Evolutionary conservation across 768 basidiomycete genomes (phyloP).

Genomic region (Rossbeevera mucosa): DNA sequence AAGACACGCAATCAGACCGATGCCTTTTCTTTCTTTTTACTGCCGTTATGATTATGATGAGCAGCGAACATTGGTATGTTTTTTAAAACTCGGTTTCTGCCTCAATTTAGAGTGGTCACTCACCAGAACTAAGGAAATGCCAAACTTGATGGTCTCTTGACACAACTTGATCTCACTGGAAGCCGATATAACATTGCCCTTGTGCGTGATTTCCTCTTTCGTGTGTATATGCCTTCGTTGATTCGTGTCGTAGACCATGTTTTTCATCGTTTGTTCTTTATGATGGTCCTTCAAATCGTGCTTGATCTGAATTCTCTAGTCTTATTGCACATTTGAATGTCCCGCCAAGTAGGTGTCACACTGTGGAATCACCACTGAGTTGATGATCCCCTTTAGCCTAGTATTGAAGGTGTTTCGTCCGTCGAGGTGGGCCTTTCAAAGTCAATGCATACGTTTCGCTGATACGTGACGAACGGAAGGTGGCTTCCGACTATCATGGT

Average conservation of each 20-base stretch:
- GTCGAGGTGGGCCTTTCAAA: conserved; percentile 40
- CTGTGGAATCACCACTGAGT: background rate
- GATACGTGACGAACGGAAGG: conserved; percentile 21
- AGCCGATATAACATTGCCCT: conserved; percentile 64
- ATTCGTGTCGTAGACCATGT: conserved; percentile 50
- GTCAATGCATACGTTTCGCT: background rate
- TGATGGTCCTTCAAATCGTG: background rate
- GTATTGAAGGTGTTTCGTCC: conserved; percentile 62
- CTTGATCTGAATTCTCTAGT: conserved; percentile 4
- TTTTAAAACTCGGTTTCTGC: no score
- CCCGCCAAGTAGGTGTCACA: conserved; percentile 52
- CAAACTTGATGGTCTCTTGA: conserved; percentile 56
- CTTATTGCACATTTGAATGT: conserved; percentile 49
- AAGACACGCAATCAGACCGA: background rate
- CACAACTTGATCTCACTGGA: conserved; percentile 51
- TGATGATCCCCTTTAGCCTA: conserved; percentile 7
- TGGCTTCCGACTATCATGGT: conserved; percentile 69
- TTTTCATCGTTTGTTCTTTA: conserved; percentile 53
- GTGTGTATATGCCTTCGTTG: background rate
- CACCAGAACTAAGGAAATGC: conserved; percentile 46
- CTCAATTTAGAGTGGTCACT: background rate
- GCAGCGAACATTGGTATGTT: conserved; percentile 54
- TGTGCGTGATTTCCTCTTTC: conserved; percentile 32
- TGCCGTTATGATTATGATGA: background rate
- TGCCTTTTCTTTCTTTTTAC: background rate